Conservation (phyloP, 345 rosid genomes). For the Pseudoturritis turrita region DNA sequence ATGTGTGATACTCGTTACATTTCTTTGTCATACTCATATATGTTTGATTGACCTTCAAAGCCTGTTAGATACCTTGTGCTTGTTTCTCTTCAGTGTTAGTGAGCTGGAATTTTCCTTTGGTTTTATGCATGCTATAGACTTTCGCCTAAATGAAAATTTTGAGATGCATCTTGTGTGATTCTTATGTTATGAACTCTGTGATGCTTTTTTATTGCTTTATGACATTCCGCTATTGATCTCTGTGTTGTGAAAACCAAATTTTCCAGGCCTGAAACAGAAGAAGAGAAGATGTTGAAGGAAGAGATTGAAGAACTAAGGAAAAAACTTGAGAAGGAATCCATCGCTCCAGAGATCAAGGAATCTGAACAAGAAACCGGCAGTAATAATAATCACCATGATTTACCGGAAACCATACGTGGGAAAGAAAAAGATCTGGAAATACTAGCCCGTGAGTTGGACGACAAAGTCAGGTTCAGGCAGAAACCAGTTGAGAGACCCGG, state of each 20-base stretch:
- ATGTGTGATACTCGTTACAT: neutral
- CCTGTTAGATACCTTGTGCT: neutral
- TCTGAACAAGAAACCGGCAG: slow-evolving; percentile 34
- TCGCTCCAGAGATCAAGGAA: slow-evolving; percentile 29
- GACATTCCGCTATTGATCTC: neutral
- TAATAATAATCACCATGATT: slow-evolving; percentile 31
- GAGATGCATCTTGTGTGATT: neutral
- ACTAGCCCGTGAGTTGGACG: slow-evolving; percentile 60
- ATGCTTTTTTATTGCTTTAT: neutral
- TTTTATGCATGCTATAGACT: neutral
- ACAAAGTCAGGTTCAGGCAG: slow-evolving; percentile 77
- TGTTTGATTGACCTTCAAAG: neutral
- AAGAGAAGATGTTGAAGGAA: slow-evolving; percentile 65
- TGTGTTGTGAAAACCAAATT: slow-evolving; percentile 4
- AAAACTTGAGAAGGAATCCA: slow-evolving; percentile 42
- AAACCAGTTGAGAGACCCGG: slow-evolving; percentile 48
- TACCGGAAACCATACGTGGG: slow-evolving; percentile 38
- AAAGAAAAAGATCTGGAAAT: slow-evolving; percentile 69
- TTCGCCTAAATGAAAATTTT: neutral
- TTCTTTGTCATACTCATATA: neutral
- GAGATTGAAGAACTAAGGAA: slow-evolving; percentile 59
- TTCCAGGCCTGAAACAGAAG: slow-evolving; percentile 81
- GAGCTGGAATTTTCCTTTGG: neutral
- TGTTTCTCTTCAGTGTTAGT: neutral
- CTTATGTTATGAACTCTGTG: neutral